Evolutionary conservation across 2,329 filamentous ascomycete species (phyloP), one percentile per base, ranked within the genome.

Genomic region (Penicillium sp.): DNA sequence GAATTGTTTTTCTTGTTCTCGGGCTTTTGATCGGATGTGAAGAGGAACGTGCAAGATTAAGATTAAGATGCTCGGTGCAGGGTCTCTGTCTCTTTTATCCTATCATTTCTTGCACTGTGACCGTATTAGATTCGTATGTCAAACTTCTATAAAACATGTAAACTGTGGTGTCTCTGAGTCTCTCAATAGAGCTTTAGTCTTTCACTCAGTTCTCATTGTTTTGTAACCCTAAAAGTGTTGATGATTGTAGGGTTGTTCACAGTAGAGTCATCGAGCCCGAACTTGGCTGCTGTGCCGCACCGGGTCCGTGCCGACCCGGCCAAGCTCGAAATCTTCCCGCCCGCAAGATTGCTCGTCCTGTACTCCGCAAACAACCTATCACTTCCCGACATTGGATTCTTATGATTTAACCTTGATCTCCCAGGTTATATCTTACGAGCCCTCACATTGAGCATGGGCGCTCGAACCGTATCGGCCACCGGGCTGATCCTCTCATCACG

Each of bases 401-500:
- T 25, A 59, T 59, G 55, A 8, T 55, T 28, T 37, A 13, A 30
- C n/a, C 30, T 52, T 38, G 19, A 12, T 19, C 29, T 39, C 27
- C 3, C 19, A 13, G 10, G 36, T 41, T 30, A 43, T 35, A 41
- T 13, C 31, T 38, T 7, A 38, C 37, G n/a, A 53, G 47, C 52
- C 41, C 45, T 53, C 27, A 41, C 41, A 47, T 52, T 52, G 62
- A 70, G 59, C 54, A 72, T 72, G 69, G 64, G 65, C 65, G 64
- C 68, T 66, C 69, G 69, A 57, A 62, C 65, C 41, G 54, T 66
- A 18, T 61, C 64, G 55, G 67, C 68, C 57, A 64, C 65, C 52
- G 65, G 66, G 60, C 66, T 70, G 59, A 57, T 65, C 39, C 57
- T 66, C 53, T 65, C 62, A 39, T 56, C 62, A 49, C 67, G 62